Base-by-base conservation (phyloP, 2,329 filamentous ascomycete species). In the Calonectria crousiana region DNA sequence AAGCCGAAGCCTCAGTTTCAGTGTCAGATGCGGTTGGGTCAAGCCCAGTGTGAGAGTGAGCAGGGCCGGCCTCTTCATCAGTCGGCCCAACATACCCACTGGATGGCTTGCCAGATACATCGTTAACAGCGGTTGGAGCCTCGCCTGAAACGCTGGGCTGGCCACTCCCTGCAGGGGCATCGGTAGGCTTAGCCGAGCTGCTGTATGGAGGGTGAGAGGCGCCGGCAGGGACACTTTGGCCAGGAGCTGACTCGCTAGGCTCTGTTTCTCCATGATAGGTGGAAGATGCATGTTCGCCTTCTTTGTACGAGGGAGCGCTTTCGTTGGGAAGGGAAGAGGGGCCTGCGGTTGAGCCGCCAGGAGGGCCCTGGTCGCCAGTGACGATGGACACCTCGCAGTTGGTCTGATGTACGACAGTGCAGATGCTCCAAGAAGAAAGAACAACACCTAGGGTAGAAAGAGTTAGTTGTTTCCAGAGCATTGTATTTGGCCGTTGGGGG, bases 371-470 rank as follows among this genome's bases (percentile, higher is more conserved):
- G 28, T 67, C 75, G 52, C 72, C 80, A 51, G 78, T 83, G 32
- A 83, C 82, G 65, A 82, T 77, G 62, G 80, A 78, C 60, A 81
- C 74, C 38, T 79, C 74, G 78, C 85, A 86, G 67, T 80, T 75
- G 38, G 84, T 85, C 71, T 80, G 81, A 34, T 83, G 79, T 34
- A 84, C 75, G 65, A 85, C 73, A 74, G 80, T 82, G 81, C 85
- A 86, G 69, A 84, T 75, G 77, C 84, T 85, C 76, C 84, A 80
- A 34, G 83, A 81, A 75, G 83, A 83, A 53, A 85, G 74, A 36
- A 83, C 67, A 28, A 78, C 76, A 3, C 84, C 84, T 85, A 13
- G 23, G 53, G 1, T 23, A 28, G 8, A 26, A 10, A n/a, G 26
- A 56, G 10, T 67, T 51, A 58, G 72, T 62, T 44, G 53, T 53